Base-by-base conservation (phyloP, 345 rosid species). In the Moricandia moricandioides region DNA sequence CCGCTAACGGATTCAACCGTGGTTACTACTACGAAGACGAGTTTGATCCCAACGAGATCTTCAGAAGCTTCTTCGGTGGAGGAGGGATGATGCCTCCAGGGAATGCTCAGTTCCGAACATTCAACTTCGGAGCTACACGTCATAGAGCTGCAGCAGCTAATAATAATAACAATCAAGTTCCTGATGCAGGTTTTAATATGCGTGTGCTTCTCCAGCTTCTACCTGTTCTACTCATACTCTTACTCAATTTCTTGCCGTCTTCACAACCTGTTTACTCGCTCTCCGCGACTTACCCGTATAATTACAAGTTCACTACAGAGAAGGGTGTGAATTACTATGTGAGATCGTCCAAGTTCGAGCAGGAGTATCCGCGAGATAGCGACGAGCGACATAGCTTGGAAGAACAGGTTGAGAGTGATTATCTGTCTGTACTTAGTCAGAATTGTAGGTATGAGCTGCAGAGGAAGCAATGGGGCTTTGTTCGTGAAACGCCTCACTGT, bases 31-130 rank as follows among this genome's bases (percentile, higher is more conserved):
- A 89, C 30, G 96, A 89, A 16, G 80, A 85, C 57, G 99, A 92
- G 31, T 81, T 92, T 30, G 98, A 95, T 72, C 88, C 99, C 0
- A 96, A 95, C 11, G 99, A 95, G 84, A 89, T 95, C 59, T 95
- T 95, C 65, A 83, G 99, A 85, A 86, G 85, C 84, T 95, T 95
- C 76, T 95, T 95, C 78, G 91, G 85, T 11, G 98, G 97, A 4
- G 96, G 97, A 7, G 93, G 86, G 91, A 49, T 49, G 55, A 85
- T 83, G 65, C 90, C 91, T 1, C 92, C 89, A 0, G 93, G 88
- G 0, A 80, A 86, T 43, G 80, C 96, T 18, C 97, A 91, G 31
- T 95, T 88, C 65, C 78, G 90, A 7, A 78, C 80, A 45, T 95
- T 89, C 51, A 84, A 85, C 75, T 92, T 92, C 70, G 92, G 94